Evolutionary conservation across 164 flowering plant genomes (phyloP).

Genomic region (Berberis vulgaris): DNA sequence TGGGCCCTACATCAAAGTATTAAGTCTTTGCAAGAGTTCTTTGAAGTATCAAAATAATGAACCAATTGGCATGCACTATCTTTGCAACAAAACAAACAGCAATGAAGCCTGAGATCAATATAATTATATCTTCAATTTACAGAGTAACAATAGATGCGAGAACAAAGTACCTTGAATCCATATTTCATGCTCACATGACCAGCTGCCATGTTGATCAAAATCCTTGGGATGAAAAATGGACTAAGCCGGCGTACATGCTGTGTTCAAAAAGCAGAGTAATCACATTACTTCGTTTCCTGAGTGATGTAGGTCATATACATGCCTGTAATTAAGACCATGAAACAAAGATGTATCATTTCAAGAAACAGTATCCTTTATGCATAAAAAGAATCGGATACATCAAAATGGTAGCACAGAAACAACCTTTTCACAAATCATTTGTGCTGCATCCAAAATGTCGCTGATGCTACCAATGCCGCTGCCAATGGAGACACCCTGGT

Average conservation of each 20-base stretch:
- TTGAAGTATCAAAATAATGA: conserved; percentile 2
- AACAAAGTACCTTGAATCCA: conserved; percentile 68
- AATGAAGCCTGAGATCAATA: not conserved
- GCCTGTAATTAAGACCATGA: conserved; percentile 11
- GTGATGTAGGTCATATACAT: conserved; percentile 14
- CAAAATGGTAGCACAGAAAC: conserved; percentile 1
- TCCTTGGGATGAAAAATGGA: conserved; percentile 93
- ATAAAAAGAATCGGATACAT: not conserved
- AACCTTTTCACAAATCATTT: conserved; percentile 92
- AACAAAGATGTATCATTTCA: conserved; percentile 13
- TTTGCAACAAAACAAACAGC: too few species aligned
- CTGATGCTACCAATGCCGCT: conserved; percentile 90
- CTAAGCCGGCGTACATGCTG: conserved; percentile 90
- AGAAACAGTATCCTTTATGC: not conserved
- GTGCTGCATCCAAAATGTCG: conserved; percentile 87
- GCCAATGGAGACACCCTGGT: conserved; percentile 95
- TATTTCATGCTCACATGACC: conserved; percentile 99
- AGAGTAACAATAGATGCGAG: not conserved
- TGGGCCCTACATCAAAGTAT: conserved; percentile 77
- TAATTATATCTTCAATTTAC: not conserved
- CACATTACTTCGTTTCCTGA: conserved; percentile 15
- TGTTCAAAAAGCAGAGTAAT: conserved; percentile 12
- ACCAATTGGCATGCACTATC: not conserved
- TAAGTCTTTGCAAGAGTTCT: conserved; percentile 18
- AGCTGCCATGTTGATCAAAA: conserved; percentile 95